These are phyloP conservation scores for Claviceps sp. DNA, from an alignment of 2,329 filamentous ascomycete genomes.

Conservation along the genomic window DNA sequence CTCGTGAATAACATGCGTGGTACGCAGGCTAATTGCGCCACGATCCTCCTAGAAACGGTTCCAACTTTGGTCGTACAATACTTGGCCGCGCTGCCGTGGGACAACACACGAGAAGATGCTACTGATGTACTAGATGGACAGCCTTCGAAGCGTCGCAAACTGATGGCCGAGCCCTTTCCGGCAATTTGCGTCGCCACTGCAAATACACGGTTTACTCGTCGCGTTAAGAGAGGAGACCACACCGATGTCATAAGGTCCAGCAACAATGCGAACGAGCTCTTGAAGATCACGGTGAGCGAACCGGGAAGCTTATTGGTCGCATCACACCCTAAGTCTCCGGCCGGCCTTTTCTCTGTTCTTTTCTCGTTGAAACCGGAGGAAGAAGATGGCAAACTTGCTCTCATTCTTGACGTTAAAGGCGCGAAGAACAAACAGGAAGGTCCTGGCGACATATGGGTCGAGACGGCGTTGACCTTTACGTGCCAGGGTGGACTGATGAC, in stretches of 20 bases:
- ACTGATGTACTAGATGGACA: slow-evolving; percentile 7
- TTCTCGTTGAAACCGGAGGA: slow-evolving; percentile 15
- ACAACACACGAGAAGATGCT: slow-evolving; percentile 3
- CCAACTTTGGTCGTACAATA: slow-evolving; percentile 12
- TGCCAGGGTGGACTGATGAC: slow-evolving; percentile 12
- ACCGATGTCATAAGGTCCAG: slow-evolving; percentile 5
- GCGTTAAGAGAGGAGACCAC: slow-evolving; percentile 8
- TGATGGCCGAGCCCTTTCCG: slow-evolving; percentile 4
- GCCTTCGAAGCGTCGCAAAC: slow-evolving; percentile 20
- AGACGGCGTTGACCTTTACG: slow-evolving; percentile 18
- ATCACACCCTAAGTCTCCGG: slow-evolving; percentile 6
- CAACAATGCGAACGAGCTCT: slow-evolving; percentile 11
- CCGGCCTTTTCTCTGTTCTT: slow-evolving; percentile 3
- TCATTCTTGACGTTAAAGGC: slow-evolving; percentile 10
- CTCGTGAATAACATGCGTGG: not conserved
- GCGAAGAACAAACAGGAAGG: slow-evolving; percentile 7
- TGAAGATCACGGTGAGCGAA: slow-evolving; percentile 9
- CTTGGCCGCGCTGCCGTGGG: slow-evolving; percentile 11
- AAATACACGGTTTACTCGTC: slow-evolving; percentile 15
- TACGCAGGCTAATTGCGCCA: not conserved
- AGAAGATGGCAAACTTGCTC: slow-evolving; percentile 6
- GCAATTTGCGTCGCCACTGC: slow-evolving; percentile 16
- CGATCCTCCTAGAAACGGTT: slow-evolving; percentile 11
- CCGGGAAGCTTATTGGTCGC: slow-evolving; percentile 9
- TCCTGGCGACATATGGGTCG: slow-evolving; percentile 23